phyloP scores from a whole-genome alignment of 2,329 filamentous ascomycete species.

The Diaporthe sp. region DNA sequence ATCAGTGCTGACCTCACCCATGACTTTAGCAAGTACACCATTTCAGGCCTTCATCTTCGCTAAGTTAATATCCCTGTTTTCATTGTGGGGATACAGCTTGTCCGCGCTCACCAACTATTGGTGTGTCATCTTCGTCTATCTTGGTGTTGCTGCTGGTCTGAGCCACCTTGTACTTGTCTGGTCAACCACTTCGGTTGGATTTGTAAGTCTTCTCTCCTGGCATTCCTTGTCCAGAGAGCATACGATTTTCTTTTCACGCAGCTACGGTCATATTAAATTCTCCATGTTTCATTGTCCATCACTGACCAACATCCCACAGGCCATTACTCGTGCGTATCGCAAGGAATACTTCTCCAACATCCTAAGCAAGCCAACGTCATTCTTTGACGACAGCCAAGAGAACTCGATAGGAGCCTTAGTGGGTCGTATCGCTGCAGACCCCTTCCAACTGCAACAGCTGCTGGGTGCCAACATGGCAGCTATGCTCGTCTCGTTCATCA shows the following conservation, averaged over 20 bases:
- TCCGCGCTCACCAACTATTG: slow-evolving; percentile 33
- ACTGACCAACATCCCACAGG: neutral
- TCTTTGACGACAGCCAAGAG: slow-evolving; percentile 66
- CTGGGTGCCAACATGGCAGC: slow-evolving; percentile 68
- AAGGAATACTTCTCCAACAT: slow-evolving; percentile 72
- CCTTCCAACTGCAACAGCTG: slow-evolving; percentile 64
- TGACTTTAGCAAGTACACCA: slow-evolving; percentile 41
- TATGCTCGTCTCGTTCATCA: slow-evolving; percentile 74
- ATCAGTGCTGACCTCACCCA: neutral
- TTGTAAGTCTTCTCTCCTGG: neutral
- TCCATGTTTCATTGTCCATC: neutral
- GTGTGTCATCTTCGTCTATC: slow-evolving; percentile 31
- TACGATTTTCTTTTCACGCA: neutral
- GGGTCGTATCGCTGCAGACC: slow-evolving; percentile 67
- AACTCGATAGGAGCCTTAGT: slow-evolving; percentile 68
- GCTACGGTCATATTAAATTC: neutral
- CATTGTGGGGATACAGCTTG: slow-evolving; percentile 23
- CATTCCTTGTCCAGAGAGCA: no score
- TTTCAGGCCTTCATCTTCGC: slow-evolving; percentile 69
- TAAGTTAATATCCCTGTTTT: slow-evolving; percentile 65
- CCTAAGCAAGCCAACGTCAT: slow-evolving; percentile 69
- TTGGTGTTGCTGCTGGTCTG: slow-evolving; percentile 23
- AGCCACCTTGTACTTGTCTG: slow-evolving; percentile 36
- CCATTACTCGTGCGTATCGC: slow-evolving; percentile 48
- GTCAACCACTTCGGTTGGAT: slow-evolving; percentile 36